Evolutionary conservation across 202 grass and related monocot genomes (phyloP).

Genomic region (Musa balbisiana): DNA sequence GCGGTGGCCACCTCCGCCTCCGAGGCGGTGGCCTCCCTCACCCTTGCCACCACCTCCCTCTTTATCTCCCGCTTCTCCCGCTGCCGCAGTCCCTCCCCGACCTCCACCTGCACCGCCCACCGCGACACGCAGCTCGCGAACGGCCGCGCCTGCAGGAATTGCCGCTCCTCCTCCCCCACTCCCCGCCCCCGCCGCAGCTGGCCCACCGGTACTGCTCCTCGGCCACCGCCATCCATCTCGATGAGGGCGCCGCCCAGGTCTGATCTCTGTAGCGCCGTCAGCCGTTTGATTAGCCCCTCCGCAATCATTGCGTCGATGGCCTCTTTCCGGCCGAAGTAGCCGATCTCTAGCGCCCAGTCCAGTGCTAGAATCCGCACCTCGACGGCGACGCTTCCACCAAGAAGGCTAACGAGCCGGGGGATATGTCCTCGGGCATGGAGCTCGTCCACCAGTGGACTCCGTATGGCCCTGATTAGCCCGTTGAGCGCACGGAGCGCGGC

Average conservation of each 20-base stretch:
- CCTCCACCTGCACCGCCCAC: constrained; percentile 73
- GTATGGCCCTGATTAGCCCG: constrained; percentile 50
- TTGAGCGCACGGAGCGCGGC: constrained; percentile 50
- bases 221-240: constrained; percentile 27
- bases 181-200: neutral
- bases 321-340: constrained; percentile 61
- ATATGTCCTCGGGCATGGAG: constrained; percentile 56
- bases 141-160: constrained; percentile 7
- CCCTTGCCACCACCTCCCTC: constrained; percentile 55
- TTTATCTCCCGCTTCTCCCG: constrained; percentile 59
- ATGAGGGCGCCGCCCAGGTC: constrained; percentile 34
- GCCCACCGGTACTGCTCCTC: neutral
- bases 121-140: constrained; percentile 68
- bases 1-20: constrained; percentile 47
- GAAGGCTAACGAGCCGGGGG: constrained; percentile 52
- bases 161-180: neutral
- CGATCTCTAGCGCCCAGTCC: constrained; percentile 49
- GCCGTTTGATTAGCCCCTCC: constrained; percentile 72
- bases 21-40: constrained; percentile 49
- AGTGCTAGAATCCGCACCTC: constrained; percentile 41
- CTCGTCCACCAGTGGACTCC: constrained; percentile 80
- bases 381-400: constrained; percentile 38
- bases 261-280: constrained; percentile 66
- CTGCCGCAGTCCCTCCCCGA: constrained; percentile 49
- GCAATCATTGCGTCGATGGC: constrained; percentile 61